phyloP scores from a whole-genome alignment of 2,329 filamentous ascomycete species.

The Gliomastix tumulicola region DNA sequence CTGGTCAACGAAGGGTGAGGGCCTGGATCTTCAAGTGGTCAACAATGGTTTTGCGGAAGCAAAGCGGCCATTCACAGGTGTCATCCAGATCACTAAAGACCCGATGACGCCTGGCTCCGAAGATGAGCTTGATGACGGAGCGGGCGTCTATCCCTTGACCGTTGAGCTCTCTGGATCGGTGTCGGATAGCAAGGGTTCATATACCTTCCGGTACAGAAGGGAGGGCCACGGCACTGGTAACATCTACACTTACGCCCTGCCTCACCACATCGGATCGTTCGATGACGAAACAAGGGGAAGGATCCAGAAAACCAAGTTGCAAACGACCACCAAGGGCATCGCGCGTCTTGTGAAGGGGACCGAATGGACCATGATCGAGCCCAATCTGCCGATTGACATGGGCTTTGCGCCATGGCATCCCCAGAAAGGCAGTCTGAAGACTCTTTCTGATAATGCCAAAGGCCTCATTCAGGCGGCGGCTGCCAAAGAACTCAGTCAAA shows the following conservation, averaged over 20 bases:
- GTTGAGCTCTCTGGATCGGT: conserved; percentile 59
- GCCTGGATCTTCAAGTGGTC: conserved; percentile 60
- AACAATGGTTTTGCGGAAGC: conserved; percentile 62
- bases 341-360: conserved; percentile 67
- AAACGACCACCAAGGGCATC: conserved; percentile 79
- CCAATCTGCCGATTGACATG: conserved; percentile 64
- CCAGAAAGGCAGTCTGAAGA: conserved; percentile 32
- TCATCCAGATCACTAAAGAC: conserved; percentile 78
- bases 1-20: conserved; percentile 47
- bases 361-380: conserved; percentile 72
- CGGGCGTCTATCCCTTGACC: conserved; percentile 65
- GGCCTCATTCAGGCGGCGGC: conserved; percentile 55
- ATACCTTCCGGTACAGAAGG: conserved; percentile 68
- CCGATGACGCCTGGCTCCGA: conserved; percentile 51
- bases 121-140: conserved; percentile 64
- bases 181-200: conserved; percentile 55
- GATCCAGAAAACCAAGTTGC: conserved; percentile 52
- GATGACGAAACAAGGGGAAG: conserved; percentile 45
- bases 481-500: conserved; percentile 66
- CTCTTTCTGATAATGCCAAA: conserved; percentile 47
- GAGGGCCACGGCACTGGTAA: conserved; percentile 51
- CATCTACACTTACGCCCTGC: conserved; percentile 80
- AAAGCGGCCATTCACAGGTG: conserved; percentile 62
- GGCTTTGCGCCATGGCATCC: conserved; percentile 74
- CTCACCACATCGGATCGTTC: conserved; percentile 78